phyloP scores from a whole-genome alignment of 2,329 filamentous ascomycete species.

The Epichloe scottii region DNA sequence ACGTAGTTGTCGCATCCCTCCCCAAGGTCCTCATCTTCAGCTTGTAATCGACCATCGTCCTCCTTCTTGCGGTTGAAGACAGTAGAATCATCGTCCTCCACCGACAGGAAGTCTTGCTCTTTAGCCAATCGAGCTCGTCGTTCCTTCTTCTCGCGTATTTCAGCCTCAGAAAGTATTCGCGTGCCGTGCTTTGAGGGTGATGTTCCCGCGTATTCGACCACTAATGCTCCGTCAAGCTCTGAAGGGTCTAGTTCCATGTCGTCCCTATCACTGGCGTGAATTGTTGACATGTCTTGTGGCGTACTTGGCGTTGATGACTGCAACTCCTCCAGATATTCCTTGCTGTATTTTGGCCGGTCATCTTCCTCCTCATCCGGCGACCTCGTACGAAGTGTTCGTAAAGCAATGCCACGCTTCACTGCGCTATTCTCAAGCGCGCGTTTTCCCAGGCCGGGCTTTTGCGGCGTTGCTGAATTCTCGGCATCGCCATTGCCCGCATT shows the following conservation, averaged over 20 bases:
- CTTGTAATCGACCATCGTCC: conserved; percentile 60
- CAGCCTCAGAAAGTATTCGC: conserved; percentile 64
- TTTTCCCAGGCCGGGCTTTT: conserved; percentile 52
- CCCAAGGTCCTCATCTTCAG: conserved; percentile 81
- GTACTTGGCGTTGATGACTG: conserved; percentile 77
- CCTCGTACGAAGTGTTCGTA: conserved; percentile 41
- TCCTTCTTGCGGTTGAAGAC: conserved; percentile 39
- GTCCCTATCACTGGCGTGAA: conserved; percentile 32
- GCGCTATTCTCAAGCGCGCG: conserved; percentile 57
- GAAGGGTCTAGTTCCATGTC: conserved; percentile 45
- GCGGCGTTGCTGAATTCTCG: conserved; percentile 43
- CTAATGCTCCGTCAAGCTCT: conserved; percentile 49
- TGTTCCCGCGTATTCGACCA: conserved; percentile 40
- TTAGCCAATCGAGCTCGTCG: conserved; percentile 70
- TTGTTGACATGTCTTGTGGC: conserved; percentile 47
- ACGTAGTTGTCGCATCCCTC: conserved; percentile 92
- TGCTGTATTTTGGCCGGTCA: conserved; percentile 68
- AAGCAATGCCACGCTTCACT: conserved; percentile 36
- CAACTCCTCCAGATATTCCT: conserved; percentile 75
- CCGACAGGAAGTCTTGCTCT: conserved; percentile 51
- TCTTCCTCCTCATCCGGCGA: conserved; percentile 42
- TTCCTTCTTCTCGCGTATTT: conserved; percentile 86
- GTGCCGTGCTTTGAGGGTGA: conserved; percentile 22
- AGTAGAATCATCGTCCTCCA: conserved; percentile 44
- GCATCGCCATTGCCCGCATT: conserved; percentile 35